phyloP scores from a whole-genome alignment of 2,329 filamentous ascomycete genomes.

The Fusarium equiseti region DNA sequence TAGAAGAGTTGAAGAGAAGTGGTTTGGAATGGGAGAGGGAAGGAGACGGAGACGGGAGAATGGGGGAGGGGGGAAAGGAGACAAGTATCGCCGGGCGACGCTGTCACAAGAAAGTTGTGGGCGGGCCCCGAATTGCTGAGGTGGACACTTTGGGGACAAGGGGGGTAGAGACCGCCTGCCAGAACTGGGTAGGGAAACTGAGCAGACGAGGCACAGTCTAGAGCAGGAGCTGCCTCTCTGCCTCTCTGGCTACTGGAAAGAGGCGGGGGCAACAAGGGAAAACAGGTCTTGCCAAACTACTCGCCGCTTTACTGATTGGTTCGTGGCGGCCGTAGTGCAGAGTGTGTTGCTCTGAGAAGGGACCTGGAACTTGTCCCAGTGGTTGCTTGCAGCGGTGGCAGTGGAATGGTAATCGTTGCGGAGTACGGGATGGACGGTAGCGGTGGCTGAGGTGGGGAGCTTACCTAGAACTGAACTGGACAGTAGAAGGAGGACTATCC shows the following conservation, averaged over 20 bases:
- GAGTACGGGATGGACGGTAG: constrained; percentile 14
- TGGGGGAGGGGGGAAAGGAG: constrained; percentile 51
- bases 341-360: constrained; percentile 31
- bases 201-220: constrained; percentile 38
- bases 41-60: constrained; percentile 45
- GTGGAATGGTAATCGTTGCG: constrained; percentile 29
- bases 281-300: constrained; percentile 35
- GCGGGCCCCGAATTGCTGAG: constrained; percentile 52
- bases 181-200: constrained; percentile 36
- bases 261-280: constrained; percentile 41
- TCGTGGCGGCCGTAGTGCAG: constrained; percentile 51
- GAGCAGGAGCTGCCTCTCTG: constrained; percentile 29
- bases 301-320: constrained; percentile 55
- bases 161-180: constrained; percentile 48
- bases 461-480: constrained; percentile 18
- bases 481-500: neutral
- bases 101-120: constrained; percentile 54
- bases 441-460: constrained; percentile 40
- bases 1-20: constrained; percentile 48
- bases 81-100: constrained; percentile 52
- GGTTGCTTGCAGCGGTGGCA: constrained; percentile 26
- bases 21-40: constrained; percentile 49
- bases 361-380: constrained; percentile 32
- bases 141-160: constrained; percentile 46
- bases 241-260: constrained; percentile 15